Evolutionary conservation across 2,329 filamentous ascomycete species (phyloP), one percentile per base, ranked within the genome.

Genomic region (Tympanopsis confertula): DNA sequence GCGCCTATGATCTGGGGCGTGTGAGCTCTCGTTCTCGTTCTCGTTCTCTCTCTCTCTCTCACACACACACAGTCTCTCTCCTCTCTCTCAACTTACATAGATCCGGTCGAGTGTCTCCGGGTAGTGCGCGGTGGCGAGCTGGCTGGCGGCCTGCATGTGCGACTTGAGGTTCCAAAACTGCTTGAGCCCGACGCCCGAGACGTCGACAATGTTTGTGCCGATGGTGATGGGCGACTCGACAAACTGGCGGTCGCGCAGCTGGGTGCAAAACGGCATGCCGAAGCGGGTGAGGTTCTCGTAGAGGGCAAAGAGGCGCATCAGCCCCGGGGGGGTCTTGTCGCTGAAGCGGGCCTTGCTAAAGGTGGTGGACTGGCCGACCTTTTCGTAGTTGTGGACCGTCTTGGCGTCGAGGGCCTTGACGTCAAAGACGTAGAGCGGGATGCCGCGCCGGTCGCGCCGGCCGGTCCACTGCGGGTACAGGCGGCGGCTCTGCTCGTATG

Each of bases 391-490:
- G 32, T 76, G 63, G 47, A 95, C 78, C 22, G 81, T 82, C 63
- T 94, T 93, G 54, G 71, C 74, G 63, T 93, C 84, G 49, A 95
- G 72, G 41, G 84, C 76, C 43, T 75, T 74, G 56, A 95, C 86
- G 60, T 93, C 85, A 60, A 84, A 95, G 42, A 95, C 74, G 59
- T 91, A 95, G 48, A 95, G 71, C 5, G 89, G 89, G 44, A 94
- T 94, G 47, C 89, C 89, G 48, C 87, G 52, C 45, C 78, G 82
- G 61, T 95, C 89, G 47, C 88, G 77, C 46, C 87, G 82, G 39
- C 89, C 89, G 15, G 86, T 93, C 84, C 87, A 95, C 75, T 94
- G 86, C 18, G 88, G 87, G 54, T 94, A 94, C 82, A 95, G 68
- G 47, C 76, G 70, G 40, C 82, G 71, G 43, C 84, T 82, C 51